Evolutionary conservation across 1,284 basidiomycete species (phyloP).

Genomic region (Irpex sp.): DNA sequence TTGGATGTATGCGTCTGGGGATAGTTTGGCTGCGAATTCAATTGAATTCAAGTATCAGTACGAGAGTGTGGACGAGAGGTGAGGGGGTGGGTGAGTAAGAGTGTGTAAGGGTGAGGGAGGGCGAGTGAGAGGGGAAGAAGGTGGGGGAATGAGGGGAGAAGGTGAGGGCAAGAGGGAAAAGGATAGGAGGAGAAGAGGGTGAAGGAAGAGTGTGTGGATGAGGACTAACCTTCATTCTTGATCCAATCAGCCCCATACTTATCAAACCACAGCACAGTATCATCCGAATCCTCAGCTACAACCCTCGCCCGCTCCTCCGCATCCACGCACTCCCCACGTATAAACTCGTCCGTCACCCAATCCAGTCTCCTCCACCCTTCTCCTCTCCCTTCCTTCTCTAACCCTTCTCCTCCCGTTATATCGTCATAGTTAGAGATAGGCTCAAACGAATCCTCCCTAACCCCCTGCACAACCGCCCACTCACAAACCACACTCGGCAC

Average conservation of each 20-base stretch:
- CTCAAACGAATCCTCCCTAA: conserved; percentile 43
- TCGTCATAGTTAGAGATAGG: not conserved
- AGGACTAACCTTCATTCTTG: conserved; percentile 70
- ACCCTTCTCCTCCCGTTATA: not conserved
- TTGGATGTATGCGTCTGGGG: conserved; percentile 91
- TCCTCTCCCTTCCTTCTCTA: not conserved
- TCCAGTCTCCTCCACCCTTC: conserved; percentile 64
- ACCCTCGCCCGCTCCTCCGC: conserved; percentile 59
- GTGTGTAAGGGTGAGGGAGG: too few relatives aligned
- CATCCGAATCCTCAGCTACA: conserved; percentile 81
- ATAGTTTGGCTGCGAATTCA: conserved; percentile 53
- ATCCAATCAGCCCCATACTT: conserved; percentile 93
- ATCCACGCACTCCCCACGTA: conserved; percentile 54
- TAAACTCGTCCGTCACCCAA: conserved; percentile 71
- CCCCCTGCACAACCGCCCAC: conserved; percentile 69
- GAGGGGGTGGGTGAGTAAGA: too few relatives aligned
- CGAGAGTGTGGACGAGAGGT: too few relatives aligned
- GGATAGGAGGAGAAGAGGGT: not conserved
- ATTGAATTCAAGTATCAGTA: conserved; percentile 5
- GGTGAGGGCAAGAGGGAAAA: too few relatives aligned
- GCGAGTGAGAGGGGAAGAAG: not conserved
- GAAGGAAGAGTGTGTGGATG: too few relatives aligned
- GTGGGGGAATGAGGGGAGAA: too few relatives aligned
- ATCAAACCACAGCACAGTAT: conserved; percentile 81
- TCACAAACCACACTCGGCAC: conserved; percentile 91